These are phyloP conservation scores for Naganishia vishniacii DNA, from an alignment of 768 basidiomycete genomes.

Conservation along the genomic window DNA sequence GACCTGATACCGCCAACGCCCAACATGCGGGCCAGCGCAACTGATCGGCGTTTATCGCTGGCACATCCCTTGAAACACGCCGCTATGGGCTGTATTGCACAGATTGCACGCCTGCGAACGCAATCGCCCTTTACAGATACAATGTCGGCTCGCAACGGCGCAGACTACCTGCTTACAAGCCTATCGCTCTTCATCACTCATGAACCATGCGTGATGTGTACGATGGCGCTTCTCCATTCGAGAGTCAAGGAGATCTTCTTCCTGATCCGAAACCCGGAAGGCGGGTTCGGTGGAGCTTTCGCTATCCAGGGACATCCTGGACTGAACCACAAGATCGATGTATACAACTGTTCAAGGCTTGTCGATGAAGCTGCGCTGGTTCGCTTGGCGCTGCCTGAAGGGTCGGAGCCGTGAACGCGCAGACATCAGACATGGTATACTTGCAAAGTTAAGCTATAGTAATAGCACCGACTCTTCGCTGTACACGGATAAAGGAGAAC, in stretches of 20 bases:
- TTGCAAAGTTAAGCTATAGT: too few relatives aligned
- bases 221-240: slow-evolving; percentile 91
- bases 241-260: slow-evolving; percentile 75
- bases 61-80: slow-evolving; percentile 80
- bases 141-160: slow-evolving; percentile 56
- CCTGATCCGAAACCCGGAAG: slow-evolving; percentile 65
- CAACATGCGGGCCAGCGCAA: slow-evolving; percentile 51
- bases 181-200: slow-evolving; percentile 82
- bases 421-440: too few relatives aligned
- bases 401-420: slow-evolving; percentile 30
- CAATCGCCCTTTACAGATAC: slow-evolving; percentile 42
- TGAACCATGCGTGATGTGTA: slow-evolving; percentile 97
- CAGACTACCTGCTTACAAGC: slow-evolving; percentile 81
- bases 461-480: too few relatives aligned
- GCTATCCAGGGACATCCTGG: slow-evolving; percentile 75
- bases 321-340: slow-evolving; percentile 80
- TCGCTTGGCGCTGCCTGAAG: slow-evolving; percentile 35
- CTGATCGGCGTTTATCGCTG: slow-evolving; percentile 66
- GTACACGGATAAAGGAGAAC: too few relatives aligned
- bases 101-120: slow-evolving; percentile 44
- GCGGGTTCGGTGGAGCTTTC: slow-evolving; percentile 71
- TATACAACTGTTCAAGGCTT: slow-evolving; percentile 58
- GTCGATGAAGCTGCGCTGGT: slow-evolving; percentile 31
- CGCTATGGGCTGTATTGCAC: slow-evolving; percentile 58
- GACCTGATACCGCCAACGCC: slow-evolving; percentile 47